Conservation (phyloP, 805 yeast genomes). For the Grigorovia yakushimaensis region DNA sequence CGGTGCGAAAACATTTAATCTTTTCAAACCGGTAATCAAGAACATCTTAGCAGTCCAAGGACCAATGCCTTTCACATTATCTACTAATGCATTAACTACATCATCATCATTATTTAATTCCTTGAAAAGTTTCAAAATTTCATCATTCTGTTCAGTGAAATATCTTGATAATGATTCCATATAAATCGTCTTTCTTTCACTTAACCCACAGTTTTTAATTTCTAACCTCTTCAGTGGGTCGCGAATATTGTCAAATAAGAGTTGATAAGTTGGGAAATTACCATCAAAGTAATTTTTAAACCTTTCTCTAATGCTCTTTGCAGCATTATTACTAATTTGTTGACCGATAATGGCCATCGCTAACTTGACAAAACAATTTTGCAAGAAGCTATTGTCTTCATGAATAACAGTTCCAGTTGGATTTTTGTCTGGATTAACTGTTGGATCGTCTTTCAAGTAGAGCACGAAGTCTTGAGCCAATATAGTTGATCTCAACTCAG, state of each 20-base stretch:
- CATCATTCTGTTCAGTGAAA: constrained; percentile 33
- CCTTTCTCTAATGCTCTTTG: constrained; percentile 47
- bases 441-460: neutral
- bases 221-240: constrained; percentile 31
- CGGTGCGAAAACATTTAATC: constrained; percentile 61
- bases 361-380: constrained; percentile 34
- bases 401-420: neutral
- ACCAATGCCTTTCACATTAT: constrained; percentile 59
- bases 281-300: constrained; percentile 33
- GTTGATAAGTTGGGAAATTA: constrained; percentile 43
- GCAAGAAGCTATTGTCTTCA: constrained; percentile 9
- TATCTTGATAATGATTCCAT: constrained; percentile 44
- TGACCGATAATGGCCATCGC: constrained; percentile 52
- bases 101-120: constrained; percentile 33
- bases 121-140: constrained; percentile 31
- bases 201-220: constrained; percentile 58
- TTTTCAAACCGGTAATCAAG: constrained; percentile 54
- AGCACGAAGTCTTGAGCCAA: constrained; percentile 9
- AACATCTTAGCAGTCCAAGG: constrained; percentile 90
- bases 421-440: neutral
- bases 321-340: constrained; percentile 77
- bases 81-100: constrained; percentile 39
- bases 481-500: constrained; percentile 19
- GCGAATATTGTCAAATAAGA: constrained; percentile 30
- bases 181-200: constrained; percentile 58